Percentiles rank a stretch among this genome's conserved stretches.
Conservation (phyloP, 2,329 filamentous ascomycete genomes). For the Colletotrichum tofieldiae region DNA sequence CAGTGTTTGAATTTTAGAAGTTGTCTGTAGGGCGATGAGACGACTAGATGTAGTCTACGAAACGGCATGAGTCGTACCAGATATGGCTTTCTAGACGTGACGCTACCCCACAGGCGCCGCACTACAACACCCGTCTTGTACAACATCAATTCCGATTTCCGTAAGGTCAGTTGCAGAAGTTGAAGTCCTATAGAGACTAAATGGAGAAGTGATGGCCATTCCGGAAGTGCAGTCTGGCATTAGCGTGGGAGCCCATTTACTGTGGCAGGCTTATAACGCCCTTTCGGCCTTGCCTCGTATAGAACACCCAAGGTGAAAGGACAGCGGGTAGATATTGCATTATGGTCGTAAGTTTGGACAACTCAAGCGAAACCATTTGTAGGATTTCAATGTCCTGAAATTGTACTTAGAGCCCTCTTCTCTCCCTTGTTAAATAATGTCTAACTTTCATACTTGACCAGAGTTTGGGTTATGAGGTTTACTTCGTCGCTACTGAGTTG, state of each 20-base stretch:
- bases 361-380: neutral
- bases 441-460: neutral
- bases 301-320: neutral
- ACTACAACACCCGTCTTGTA: no score
- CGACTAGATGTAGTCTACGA: no score
- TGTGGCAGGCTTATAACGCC: neutral
- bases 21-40: no score
- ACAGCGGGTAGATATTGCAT: neutral
- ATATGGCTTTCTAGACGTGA: no score
- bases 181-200: neutral
- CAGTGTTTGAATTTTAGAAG: no score
- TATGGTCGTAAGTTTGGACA: neutral
- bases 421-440: fast-evolving
- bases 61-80: no score
- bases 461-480: neutral
- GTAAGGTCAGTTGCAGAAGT: neutral
- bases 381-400: neutral
- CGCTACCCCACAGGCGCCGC: no score
- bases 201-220: neutral
- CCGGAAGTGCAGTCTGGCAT: neutral
- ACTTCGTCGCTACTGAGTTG: neutral
- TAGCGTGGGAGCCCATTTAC: neutral
- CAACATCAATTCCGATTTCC: neutral
- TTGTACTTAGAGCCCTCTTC: neutral
- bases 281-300: neutral